These are phyloP conservation scores for Lentithecium fluviatile DNA, from an alignment of 495 filamentous ascomycete genomes.

Conservation along the genomic window DNA sequence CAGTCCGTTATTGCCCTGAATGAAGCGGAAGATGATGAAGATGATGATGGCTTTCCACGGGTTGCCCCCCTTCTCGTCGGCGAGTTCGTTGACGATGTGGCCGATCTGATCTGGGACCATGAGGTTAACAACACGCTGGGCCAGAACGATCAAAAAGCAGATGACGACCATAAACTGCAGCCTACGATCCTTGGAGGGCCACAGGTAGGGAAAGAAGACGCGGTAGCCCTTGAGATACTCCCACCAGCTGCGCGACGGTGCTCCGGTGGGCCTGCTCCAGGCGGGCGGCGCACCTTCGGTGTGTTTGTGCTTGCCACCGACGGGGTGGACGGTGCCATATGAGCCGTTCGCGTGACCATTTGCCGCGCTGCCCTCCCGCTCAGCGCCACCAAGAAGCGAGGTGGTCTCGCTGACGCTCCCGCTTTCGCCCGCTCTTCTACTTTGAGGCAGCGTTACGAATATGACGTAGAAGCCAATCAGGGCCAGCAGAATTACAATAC, in stretches of 20 bases:
- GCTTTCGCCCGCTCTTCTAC: constrained; percentile 38
- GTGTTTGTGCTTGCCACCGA: constrained; percentile 44
- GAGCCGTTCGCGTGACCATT: constrained; percentile 48
- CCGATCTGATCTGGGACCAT: constrained; percentile 76
- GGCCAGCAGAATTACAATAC: constrained; percentile 58
- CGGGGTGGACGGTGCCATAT: constrained; percentile 51
- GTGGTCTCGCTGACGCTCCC: constrained; percentile 55
- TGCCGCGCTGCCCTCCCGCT: constrained; percentile 44
- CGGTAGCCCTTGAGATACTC: constrained; percentile 88
- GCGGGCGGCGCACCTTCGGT: constrained; percentile 46
- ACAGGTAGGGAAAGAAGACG: constrained; percentile 90
- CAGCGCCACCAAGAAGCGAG: constrained; percentile 44
- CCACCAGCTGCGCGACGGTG: constrained; percentile 74
- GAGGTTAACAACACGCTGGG: constrained; percentile 78
- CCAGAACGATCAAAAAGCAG: constrained; percentile 72
- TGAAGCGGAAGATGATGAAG: constrained; percentile 76
- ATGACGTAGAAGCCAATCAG: constrained; percentile 60
- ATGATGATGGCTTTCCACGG: constrained; percentile 73
- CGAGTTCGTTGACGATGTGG: constrained; percentile 66
- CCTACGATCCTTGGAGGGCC: constrained; percentile 72
- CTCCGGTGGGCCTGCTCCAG: constrained; percentile 66
- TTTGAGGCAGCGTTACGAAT: constrained; percentile 46
- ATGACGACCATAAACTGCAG: constrained; percentile 74
- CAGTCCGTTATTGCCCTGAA: constrained; percentile 85
- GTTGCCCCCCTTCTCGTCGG: constrained; percentile 47